phyloP scores from a whole-genome alignment of 1,284 basidiomycete species.

The Flammula alnicola region DNA sequence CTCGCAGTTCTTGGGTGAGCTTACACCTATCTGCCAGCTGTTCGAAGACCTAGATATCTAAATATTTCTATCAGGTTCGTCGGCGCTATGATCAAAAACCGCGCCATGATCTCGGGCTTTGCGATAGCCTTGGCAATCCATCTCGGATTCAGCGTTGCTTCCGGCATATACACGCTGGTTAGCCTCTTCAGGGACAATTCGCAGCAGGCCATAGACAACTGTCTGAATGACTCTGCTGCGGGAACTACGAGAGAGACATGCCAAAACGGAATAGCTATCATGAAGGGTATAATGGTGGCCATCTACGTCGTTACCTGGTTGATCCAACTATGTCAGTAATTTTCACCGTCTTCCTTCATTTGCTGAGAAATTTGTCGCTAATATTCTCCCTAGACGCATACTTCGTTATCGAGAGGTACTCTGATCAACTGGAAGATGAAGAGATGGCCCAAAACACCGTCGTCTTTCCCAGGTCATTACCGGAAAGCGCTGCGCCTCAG shows the following conservation, averaged over 20 bases:
- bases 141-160: slow-evolving; percentile 49
- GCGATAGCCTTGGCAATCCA: slow-evolving; percentile 48
- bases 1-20: slow-evolving; percentile 58
- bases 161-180: slow-evolving; percentile 51
- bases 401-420: slow-evolving; percentile 51
- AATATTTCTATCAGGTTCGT: slow-evolving; percentile 43
- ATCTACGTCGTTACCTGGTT: slow-evolving; percentile 50
- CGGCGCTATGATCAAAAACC: slow-evolving; percentile 51
- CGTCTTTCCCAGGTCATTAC: too few relatives aligned
- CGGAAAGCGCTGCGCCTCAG: slow-evolving; percentile 18
- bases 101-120: slow-evolving; percentile 52
- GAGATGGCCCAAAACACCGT: slow-evolving; percentile 34
- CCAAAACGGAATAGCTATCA: slow-evolving; percentile 36
- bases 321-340: slow-evolving; percentile 55
- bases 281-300: slow-evolving; percentile 42
- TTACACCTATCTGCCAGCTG: neutral
- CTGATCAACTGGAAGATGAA: slow-evolving; percentile 52
- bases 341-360: neutral
- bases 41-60: neutral
- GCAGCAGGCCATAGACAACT: slow-evolving; percentile 36
- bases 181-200: slow-evolving; percentile 46
- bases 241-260: slow-evolving; percentile 38
- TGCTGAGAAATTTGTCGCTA: too few relatives aligned
- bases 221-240: slow-evolving; percentile 38
- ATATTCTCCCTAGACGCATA: slow-evolving; percentile 37